A percentile compares a stretch with the other conserved stretches of the same genome.
Evolutionary conservation across 371 early-diverging fungal species (phyloP).

Genomic region (Mortierella sp.): DNA sequence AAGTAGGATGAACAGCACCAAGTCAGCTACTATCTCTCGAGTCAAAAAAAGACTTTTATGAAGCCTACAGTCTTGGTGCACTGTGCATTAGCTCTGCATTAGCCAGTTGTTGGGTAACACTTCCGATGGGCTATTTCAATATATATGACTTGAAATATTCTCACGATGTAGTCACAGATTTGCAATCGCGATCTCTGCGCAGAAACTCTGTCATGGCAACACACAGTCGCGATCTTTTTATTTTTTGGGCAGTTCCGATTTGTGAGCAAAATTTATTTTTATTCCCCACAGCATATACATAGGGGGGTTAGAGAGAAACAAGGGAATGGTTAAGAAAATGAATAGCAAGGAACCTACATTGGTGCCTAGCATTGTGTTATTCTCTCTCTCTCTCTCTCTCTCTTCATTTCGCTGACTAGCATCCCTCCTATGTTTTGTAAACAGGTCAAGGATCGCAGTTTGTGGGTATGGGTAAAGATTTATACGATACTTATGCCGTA

Average conservation of each 20-base stretch:
- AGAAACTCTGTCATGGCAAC: constrained; percentile 6
- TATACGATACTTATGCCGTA: constrained; percentile 80
- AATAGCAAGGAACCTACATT: neutral
- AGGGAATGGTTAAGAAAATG: too few species aligned
- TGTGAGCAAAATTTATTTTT: constrained; percentile 14
- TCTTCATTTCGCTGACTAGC: neutral
- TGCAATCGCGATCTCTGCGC: neutral
- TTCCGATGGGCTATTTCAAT: too few species aligned
- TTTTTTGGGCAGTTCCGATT: constrained; percentile 1
- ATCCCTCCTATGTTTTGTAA: neutral
- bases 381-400: too few species aligned
- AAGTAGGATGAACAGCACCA: constrained; percentile 6
- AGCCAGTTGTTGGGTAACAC: neutral
- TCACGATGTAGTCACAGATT: constrained; percentile 21
- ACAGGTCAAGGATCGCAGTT: constrained; percentile 89
- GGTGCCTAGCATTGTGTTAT: neutral
- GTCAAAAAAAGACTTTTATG: neutral
- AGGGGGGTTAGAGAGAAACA: too few species aligned
- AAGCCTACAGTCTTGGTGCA: neutral
- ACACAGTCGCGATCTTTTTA: neutral
- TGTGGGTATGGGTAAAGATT: constrained; percentile 94
- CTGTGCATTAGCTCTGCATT: neutral
- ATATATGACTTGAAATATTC: constrained; percentile 26
- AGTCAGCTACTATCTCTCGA: neutral
- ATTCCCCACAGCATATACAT: neutral